phyloP scores from a whole-genome alignment of 2,329 filamentous ascomycete genomes.

The Calonectria pteridis region DNA sequence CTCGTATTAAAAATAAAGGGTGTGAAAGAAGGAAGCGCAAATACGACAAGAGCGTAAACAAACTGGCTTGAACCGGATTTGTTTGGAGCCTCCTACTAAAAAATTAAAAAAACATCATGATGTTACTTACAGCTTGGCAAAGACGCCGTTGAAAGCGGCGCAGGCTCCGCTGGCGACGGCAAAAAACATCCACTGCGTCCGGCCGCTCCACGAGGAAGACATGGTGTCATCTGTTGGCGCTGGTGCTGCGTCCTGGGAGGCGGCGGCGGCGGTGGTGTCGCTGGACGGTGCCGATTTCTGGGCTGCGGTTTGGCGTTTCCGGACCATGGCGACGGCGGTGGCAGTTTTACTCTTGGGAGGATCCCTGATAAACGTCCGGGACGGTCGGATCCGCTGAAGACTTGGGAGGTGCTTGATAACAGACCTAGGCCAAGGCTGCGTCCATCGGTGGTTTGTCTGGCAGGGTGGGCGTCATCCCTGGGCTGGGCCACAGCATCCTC shows the following conservation, averaged over 20 bases:
- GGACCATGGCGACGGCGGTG: conserved; percentile 42
- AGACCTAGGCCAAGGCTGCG: not conserved
- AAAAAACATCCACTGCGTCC: conserved; percentile 72
- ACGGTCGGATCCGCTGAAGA: conserved; percentile 7
- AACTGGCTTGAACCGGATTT: not conserved
- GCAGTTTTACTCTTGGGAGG: not conserved
- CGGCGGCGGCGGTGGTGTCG: not conserved
- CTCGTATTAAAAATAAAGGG: not conserved
- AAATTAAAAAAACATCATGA: not conserved
- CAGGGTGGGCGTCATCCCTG: not conserved
- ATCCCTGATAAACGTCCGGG: not conserved
- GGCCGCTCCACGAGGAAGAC: conserved; percentile 47
- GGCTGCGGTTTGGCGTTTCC: conserved; percentile 42
- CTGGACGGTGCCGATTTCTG: conserved; percentile 20
- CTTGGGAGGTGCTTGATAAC: not conserved
- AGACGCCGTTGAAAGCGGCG: conserved; percentile 85
- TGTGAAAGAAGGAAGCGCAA: not conserved
- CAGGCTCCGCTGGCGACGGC: conserved; percentile 81
- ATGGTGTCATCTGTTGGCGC: conserved; percentile 18
- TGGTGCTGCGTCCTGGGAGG: conserved; percentile 11
- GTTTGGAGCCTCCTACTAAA: not conserved
- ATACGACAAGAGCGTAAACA: not conserved
- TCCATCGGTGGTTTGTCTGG: not conserved
- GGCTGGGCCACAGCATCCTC: not conserved
- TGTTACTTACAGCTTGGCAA: conserved; percentile 81